phyloP scores from a whole-genome alignment of 352 stramenopile species.

The Phytophthora rubi region DNA sequence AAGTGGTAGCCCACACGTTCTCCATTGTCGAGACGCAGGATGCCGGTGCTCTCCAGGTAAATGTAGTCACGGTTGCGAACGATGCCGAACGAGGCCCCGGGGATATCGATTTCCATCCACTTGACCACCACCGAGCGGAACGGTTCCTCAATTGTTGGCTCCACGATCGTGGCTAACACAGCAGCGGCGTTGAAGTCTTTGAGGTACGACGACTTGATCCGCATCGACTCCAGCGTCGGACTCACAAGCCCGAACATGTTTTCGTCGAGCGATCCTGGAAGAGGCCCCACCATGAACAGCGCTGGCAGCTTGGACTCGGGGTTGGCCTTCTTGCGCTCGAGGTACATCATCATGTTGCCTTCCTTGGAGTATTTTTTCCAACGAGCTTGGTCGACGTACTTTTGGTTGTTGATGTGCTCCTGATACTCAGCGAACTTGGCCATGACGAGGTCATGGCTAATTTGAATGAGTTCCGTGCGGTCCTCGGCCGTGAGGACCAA shows the following conservation, averaged over 20 bases:
- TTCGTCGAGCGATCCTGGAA: slow-evolving; percentile 42
- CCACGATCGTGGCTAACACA: slow-evolving; percentile 50
- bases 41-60: slow-evolving; percentile 25
- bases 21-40: slow-evolving; percentile 4
- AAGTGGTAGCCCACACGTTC: slow-evolving; percentile 30
- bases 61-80: slow-evolving; percentile 26
- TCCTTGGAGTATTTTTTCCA: slow-evolving; percentile 31
- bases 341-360: slow-evolving; percentile 27
- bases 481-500: slow-evolving; percentile 14
- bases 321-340: slow-evolving; percentile 31
- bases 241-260: slow-evolving; percentile 50
- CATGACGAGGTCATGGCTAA: slow-evolving; percentile 23
- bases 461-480: slow-evolving; percentile 21
- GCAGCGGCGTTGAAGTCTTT: slow-evolving; percentile 45
- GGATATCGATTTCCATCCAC: slow-evolving; percentile 46
- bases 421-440: slow-evolving; percentile 37
- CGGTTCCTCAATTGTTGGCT: slow-evolving; percentile 51
- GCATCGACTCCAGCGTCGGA: slow-evolving; percentile 41
- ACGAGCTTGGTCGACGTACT: slow-evolving; percentile 21
- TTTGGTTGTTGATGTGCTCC: slow-evolving; percentile 29
- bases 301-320: slow-evolving; percentile 31
- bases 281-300: slow-evolving; percentile 36
- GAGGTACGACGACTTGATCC: slow-evolving; percentile 39
- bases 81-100: slow-evolving; percentile 27
- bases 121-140: slow-evolving; percentile 47